These are phyloP conservation scores for Colletotrichum coccodes DNA, from an alignment of 2,329 filamentous ascomycete species.

Conservation along the genomic window DNA sequence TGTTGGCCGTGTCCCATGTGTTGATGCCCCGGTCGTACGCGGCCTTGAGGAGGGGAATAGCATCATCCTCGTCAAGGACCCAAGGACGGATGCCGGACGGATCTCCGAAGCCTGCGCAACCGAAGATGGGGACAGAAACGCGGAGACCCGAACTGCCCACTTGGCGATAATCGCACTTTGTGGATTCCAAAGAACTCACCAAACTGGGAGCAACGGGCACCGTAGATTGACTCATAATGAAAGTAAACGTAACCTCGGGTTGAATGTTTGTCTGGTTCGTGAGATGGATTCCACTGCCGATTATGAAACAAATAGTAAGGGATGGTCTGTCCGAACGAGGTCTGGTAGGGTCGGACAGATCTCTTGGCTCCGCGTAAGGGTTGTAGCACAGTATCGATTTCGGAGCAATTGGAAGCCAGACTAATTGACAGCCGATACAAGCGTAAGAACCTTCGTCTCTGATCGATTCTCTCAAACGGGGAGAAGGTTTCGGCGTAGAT, in stretches of 20 bases:
- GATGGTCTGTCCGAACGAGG: too few relatives aligned
- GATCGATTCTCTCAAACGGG: too few relatives aligned
- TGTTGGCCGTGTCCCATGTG: slow-evolving; percentile 65
- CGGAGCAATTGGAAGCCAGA: too few relatives aligned
- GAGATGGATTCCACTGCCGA: too few relatives aligned
- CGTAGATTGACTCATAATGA: not conserved
- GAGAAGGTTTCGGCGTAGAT: too few relatives aligned
- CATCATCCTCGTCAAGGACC: slow-evolving; percentile 66
- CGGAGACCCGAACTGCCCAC: slow-evolving; percentile 71
- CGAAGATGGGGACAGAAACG: slow-evolving; percentile 71
- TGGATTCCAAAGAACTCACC: slow-evolving; percentile 38
- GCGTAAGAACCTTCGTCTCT: too few relatives aligned
- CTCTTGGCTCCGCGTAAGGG: too few relatives aligned
- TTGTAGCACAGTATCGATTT: too few relatives aligned
- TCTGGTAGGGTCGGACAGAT: too few relatives aligned
- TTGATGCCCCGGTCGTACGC: slow-evolving; percentile 72
- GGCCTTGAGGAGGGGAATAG: slow-evolving; percentile 69
- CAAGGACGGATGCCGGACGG: slow-evolving; percentile 60
- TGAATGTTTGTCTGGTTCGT: not conserved
- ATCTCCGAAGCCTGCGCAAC: slow-evolving; percentile 70
- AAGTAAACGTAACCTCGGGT: not conserved
- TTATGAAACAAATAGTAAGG: too few relatives aligned
- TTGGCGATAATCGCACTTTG: slow-evolving; percentile 58
- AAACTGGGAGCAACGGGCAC: slow-evolving; percentile 2
- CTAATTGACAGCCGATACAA: too few relatives aligned